These are phyloP conservation scores for Trametes cubensis DNA, from an alignment of 768 basidiomycete species.

Conservation along the genomic window DNA sequence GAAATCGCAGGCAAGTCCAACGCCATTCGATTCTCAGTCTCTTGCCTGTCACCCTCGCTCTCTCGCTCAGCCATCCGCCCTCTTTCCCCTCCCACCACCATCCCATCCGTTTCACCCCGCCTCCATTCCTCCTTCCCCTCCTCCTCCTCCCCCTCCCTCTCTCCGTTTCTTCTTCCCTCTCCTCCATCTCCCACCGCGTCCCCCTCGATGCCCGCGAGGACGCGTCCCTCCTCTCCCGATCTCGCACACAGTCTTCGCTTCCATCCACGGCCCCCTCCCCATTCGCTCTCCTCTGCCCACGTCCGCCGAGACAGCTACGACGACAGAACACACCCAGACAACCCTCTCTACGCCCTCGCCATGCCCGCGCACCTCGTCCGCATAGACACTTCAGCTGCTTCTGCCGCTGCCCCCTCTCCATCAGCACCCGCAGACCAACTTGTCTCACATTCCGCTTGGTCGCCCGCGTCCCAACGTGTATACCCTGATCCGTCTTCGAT, in stretches of 20 bases:
- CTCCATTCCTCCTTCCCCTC: constrained; percentile 18
- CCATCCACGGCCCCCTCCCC: not conserved
- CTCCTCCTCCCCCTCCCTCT: constrained; percentile 9
- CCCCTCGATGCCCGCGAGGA: constrained; percentile 22
- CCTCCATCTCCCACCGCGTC: not conserved
- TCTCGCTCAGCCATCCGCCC: not conserved
- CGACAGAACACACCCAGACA: not conserved
- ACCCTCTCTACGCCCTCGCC: constrained; percentile 11
- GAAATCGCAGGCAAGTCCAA: not conserved
- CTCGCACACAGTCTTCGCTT: constrained; percentile 18
- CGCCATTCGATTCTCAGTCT: not conserved
- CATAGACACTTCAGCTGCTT: constrained; percentile 3
- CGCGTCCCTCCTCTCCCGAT: constrained; percentile 8
- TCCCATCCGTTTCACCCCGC: constrained; percentile 8
- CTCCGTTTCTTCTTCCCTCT: constrained; percentile 3
- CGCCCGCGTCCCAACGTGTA: constrained; percentile 15
- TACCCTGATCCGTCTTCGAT: constrained; percentile 25
- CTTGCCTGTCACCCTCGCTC: no score
- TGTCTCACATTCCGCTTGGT: constrained; percentile 11
- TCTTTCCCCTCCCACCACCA: constrained; percentile 4
- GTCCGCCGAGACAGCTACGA: constrained; percentile 10
- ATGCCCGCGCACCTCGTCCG: constrained; percentile 20
- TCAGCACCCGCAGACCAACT: constrained; percentile 14
- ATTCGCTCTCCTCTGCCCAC: not conserved
- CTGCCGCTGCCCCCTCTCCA: not conserved